These are phyloP conservation scores for Fusarium praegraminearum DNA, from an alignment of 2,329 filamentous ascomycete genomes.

Conservation along the genomic window DNA sequence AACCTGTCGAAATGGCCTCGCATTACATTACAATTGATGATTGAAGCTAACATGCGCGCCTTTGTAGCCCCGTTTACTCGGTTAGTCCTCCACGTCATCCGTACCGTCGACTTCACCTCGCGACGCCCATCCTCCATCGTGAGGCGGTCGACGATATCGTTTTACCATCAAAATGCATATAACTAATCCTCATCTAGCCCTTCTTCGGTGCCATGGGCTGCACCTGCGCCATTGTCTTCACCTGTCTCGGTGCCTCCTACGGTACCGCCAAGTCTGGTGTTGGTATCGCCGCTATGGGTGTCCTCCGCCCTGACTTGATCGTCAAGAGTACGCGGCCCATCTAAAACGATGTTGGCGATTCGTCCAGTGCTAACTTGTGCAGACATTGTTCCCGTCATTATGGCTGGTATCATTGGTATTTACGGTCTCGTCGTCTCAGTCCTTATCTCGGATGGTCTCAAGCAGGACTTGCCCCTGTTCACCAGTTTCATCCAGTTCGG, in stretches of 20 bases:
- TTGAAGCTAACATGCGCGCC: constrained; percentile 58
- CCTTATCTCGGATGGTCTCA: constrained; percentile 83
- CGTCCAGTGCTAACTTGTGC: constrained; percentile 37
- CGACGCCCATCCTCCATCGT: constrained; percentile 35
- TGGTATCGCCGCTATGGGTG: constrained; percentile 98
- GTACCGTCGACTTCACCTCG: constrained; percentile 50
- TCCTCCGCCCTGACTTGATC: constrained; percentile 96
- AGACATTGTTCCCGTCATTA: constrained; percentile 99
- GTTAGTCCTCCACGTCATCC: constrained; percentile 73
- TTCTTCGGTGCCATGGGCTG: constrained; percentile 99
- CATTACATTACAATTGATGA: constrained; percentile 25
- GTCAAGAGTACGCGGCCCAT: constrained; percentile 86
- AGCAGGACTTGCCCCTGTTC: constrained; percentile 79
- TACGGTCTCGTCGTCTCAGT: constrained; percentile 92
- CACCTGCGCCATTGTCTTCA: constrained; percentile 96
- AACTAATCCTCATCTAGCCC: constrained; percentile 65
- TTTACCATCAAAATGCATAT: constrained; percentile 29
- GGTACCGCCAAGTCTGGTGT: constrained; percentile 99
- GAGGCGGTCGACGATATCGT: constrained; percentile 35
- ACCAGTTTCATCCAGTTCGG: constrained; percentile 88
- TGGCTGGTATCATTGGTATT: constrained; percentile 99
- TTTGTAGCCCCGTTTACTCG: constrained; percentile 91
- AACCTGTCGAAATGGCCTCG: constrained; percentile 16
- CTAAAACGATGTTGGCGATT: not conserved
- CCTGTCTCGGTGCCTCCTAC: constrained; percentile 95